phyloP scores from a whole-genome alignment of 2,329 filamentous ascomycete species.

The Arachnopeziza araneosa region DNA sequence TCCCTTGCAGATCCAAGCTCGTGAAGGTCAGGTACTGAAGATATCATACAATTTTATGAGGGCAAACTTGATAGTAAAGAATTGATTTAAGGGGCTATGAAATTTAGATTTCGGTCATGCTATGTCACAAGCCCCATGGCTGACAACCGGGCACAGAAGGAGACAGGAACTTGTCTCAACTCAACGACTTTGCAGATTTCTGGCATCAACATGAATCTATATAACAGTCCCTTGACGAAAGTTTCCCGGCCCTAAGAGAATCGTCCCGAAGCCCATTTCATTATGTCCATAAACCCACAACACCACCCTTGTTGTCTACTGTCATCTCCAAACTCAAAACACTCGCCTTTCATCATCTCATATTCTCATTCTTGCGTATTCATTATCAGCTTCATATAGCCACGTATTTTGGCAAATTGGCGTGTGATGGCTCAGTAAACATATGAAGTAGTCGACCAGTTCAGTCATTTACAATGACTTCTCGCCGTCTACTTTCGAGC shows the following conservation, averaged over 20 bases:
- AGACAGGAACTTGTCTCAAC: background rate
- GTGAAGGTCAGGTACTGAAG: too few species aligned
- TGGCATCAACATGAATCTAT: conserved; percentile 12
- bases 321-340: conserved; percentile 2
- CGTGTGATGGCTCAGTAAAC: conserved; percentile 3
- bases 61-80: too few species aligned
- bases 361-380: background rate
- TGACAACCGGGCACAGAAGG: background rate
- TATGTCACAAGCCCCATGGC: background rate
- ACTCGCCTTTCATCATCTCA: conserved; percentile 2
- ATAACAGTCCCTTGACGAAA: conserved; percentile 12
- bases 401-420: conserved; percentile 3
- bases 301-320: conserved; percentile 8
- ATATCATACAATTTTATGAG: background rate
- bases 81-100: too few species aligned
- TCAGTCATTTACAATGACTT: conserved; percentile 54
- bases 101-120: too few species aligned
- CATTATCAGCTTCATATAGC: conserved; percentile 4
- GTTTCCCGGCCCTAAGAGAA: conserved; percentile 17
- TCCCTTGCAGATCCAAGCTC: too few species aligned
- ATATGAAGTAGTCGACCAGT: conserved; percentile 5
- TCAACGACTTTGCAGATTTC: background rate
- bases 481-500: conserved; percentile 73
- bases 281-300: conserved; percentile 12
- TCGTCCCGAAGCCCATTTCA: conserved; percentile 17